Percentiles rank a stretch among this genome's conserved stretches.
phyloP scores from a whole-genome alignment of 768 basidiomycete species.

The Porphyrellus cyaneotinctus region DNA sequence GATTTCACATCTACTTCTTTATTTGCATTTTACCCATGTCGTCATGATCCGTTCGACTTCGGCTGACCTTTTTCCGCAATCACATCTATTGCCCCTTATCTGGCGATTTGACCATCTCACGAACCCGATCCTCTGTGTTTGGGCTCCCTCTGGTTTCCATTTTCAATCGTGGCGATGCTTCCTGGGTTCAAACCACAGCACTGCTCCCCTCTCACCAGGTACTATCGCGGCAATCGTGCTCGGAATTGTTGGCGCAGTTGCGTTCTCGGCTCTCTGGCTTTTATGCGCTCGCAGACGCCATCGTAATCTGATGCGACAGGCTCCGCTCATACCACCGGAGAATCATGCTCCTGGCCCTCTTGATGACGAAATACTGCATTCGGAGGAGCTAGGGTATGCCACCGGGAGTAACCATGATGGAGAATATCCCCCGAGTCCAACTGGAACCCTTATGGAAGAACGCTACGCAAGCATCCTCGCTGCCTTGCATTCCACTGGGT shows the following conservation, averaged over 20 bases:
- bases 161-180: slow-evolving; percentile 4
- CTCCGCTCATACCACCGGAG: slow-evolving; percentile 8
- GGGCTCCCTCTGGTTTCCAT: slow-evolving; percentile 1
- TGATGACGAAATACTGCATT: slow-evolving; percentile 20
- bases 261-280: slow-evolving; percentile 28
- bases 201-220: slow-evolving; percentile 20
- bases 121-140: slow-evolving; percentile 4
- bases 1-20: slow-evolving; percentile 1
- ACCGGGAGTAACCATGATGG: not conserved
- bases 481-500: slow-evolving; percentile 15
- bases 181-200: slow-evolving; percentile 4
- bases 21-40: slow-evolving; percentile 15
- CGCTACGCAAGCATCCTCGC: slow-evolving; percentile 28
- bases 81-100: slow-evolving; percentile 12
- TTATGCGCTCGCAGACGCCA: slow-evolving; percentile 32
- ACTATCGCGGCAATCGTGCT: slow-evolving; percentile 22
- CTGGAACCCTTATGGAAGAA: slow-evolving; percentile 15
- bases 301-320: slow-evolving; percentile 21
- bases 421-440: not conserved
- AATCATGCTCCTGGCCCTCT: slow-evolving; percentile 17
- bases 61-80: slow-evolving; percentile 20
- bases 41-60: slow-evolving; percentile 12
- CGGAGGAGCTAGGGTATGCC: slow-evolving; percentile 10
- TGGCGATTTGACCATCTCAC: slow-evolving; percentile 1
- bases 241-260: slow-evolving; percentile 25